Evolutionary conservation across 805 yeast species (phyloP).

Genomic region (Candida qinlingensis): DNA sequence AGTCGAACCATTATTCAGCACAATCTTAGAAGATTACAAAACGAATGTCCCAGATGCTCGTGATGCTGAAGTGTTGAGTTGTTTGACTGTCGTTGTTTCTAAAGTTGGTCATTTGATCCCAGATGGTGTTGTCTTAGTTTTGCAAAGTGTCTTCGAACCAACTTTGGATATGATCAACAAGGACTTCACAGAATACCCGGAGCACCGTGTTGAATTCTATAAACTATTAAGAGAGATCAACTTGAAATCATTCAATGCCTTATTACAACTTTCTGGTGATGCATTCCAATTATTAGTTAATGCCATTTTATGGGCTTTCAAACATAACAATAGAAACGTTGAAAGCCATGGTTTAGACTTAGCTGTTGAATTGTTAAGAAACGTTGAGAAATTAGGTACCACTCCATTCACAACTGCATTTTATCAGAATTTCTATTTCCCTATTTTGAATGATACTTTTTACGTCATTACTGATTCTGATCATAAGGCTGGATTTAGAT

Average conservation of each 20-base stretch:
- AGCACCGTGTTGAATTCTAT: conserved; percentile 95
- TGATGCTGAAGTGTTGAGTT: conserved; percentile 94
- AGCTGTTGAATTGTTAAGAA: conserved; percentile 76
- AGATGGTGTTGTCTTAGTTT: conserved; percentile 78
- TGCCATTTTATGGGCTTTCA: conserved; percentile 97
- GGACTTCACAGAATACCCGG: conserved; percentile 95
- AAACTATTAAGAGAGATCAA: conserved; percentile 84
- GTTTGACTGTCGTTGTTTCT: conserved; percentile 85
- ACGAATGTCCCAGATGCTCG: conserved; percentile 91
- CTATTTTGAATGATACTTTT: conserved; percentile 86
- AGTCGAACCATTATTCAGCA: conserved; percentile 74
- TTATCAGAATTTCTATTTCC: conserved; percentile 82
- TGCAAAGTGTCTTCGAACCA: conserved; percentile 89
- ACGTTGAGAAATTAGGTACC: conserved; percentile 73
- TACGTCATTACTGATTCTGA: conserved; percentile 94
- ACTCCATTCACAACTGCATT: conserved; percentile 75
- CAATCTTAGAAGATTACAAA: conserved; percentile 86
- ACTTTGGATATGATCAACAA: conserved; percentile 93
- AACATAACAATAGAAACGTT: conserved; percentile 95
- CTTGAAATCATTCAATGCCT: conserved; percentile 76
- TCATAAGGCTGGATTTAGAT: conserved; percentile 92
- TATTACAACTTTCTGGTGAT: conserved; percentile 82
- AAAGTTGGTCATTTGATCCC: conserved; percentile 87
- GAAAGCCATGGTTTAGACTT: conserved; percentile 87
- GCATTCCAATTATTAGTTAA: conserved; percentile 89